Percentiles rank a stretch among this genome's conserved stretches.
Conservation (phyloP, 129 eudicot genomes). For the Helianthus tuberosus region DNA sequence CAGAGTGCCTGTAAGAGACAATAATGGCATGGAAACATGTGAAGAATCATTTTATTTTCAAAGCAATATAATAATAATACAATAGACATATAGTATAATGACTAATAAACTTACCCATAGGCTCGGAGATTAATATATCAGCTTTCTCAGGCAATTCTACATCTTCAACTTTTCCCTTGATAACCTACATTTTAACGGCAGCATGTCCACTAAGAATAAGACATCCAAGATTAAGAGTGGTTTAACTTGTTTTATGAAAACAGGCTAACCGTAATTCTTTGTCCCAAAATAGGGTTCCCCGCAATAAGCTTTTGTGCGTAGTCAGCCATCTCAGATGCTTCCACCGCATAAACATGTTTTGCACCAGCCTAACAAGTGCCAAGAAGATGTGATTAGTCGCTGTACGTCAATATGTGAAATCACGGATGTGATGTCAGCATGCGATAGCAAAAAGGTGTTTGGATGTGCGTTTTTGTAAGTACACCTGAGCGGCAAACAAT, state of each 20-base stretch:
- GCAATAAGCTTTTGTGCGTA: conserved; percentile 91
- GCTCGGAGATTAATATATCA: conserved; percentile 94
- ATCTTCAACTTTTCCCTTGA: conserved; percentile 96
- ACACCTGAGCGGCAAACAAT: conserved; percentile 98
- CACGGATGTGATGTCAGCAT: not conserved
- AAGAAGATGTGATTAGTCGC: conserved; percentile 4
- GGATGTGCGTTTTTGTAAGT: not conserved
- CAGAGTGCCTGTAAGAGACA: conserved; percentile 63
- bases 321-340: conserved; percentile 99
- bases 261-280: conserved; percentile 78
- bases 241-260: conserved; percentile 4
- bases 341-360: conserved; percentile 97
- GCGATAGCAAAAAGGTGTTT: not conserved
- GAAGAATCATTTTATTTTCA: not conserved
- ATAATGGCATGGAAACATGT: not conserved
- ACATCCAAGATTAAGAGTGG: conserved; percentile 7
- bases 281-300: conserved; percentile 77
- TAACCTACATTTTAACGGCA: conserved; percentile 54
- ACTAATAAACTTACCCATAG: conserved; percentile 77
- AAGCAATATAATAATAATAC: not conserved
- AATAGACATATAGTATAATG: conserved; percentile 1
- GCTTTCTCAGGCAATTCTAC: conserved; percentile 97
- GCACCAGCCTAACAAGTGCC: conserved; percentile 81
- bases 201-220: conserved; percentile 15
- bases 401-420: conserved; percentile 3